phyloP scores from a whole-genome alignment of 176 grass and related monocot species.

The Oryza punctata region DNA sequence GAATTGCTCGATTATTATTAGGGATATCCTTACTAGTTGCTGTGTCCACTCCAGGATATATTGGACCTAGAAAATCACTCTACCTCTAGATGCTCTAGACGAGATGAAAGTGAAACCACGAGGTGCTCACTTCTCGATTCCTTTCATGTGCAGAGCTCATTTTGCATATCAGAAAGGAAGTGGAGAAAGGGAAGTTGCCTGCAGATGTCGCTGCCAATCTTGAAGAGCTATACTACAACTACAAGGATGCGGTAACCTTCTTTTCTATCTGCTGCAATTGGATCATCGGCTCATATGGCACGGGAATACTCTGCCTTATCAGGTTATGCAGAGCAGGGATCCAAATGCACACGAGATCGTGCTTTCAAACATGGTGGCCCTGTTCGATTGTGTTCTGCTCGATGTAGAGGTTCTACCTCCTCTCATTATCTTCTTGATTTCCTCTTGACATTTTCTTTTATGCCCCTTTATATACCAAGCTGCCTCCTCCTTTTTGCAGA shows the following conservation, averaged over 20 bases:
- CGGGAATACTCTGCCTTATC: constrained; percentile 20
- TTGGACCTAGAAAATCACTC: background rate
- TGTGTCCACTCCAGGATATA: background rate
- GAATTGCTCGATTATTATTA: background rate
- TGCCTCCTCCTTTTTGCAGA: constrained; percentile 65
- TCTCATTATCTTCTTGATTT: constrained; percentile 23
- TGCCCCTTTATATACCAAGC: constrained; percentile 20
- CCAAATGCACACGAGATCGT: constrained; percentile 75
- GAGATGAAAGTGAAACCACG: background rate
- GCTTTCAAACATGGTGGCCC: constrained; percentile 71
- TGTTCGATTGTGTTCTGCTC: constrained; percentile 80
- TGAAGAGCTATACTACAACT: constrained; percentile 80
- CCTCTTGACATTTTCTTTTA: constrained; percentile 13
- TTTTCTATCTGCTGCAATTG: background rate
- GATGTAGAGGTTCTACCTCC: constrained; percentile 67
- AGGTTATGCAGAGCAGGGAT: constrained; percentile 79
- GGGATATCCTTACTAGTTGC: background rate
- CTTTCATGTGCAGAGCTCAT: constrained; percentile 60
- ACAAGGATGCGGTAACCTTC: constrained; percentile 67
- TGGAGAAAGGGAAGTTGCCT: constrained; percentile 67
- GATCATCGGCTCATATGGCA: background rate
- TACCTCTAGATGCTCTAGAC: background rate
- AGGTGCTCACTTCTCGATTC: background rate
- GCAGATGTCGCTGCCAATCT: constrained; percentile 64
- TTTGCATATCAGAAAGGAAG: constrained; percentile 61